Percentiles rank a stretch among this genome's conserved stretches.
Evolutionary conservation across 331 rosid genomes (phyloP).

Genomic region (Spiraea crenata): DNA sequence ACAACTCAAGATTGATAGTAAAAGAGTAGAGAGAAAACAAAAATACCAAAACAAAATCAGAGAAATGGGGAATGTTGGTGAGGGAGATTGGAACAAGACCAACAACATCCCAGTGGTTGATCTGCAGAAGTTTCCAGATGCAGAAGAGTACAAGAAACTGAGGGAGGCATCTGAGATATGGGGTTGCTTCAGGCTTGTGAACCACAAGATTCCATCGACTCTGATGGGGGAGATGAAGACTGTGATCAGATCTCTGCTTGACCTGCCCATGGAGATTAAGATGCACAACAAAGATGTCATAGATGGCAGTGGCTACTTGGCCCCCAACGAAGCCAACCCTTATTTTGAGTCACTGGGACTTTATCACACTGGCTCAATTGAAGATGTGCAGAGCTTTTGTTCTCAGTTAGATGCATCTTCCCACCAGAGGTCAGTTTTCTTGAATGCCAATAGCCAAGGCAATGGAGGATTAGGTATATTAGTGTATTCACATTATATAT

Average conservation of each 20-base stretch:
- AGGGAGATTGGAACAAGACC: not conserved
- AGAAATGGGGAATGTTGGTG: not conserved
- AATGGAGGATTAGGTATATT: no score
- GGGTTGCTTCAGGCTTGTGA: constrained; percentile 63
- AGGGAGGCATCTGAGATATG: constrained; percentile 56
- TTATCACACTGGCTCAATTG: constrained; percentile 44
- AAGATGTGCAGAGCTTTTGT: constrained; percentile 43
- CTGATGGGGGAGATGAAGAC: constrained; percentile 54
- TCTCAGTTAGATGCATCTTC: constrained; percentile 43
- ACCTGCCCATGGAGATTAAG: constrained; percentile 58
- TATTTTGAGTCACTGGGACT: constrained; percentile 53
- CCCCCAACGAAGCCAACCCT: constrained; percentile 43
- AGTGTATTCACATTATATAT: no score
- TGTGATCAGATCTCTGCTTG: constrained; percentile 38
- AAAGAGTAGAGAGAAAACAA: not conserved
- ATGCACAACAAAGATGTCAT: constrained; percentile 38
- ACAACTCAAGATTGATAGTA: not conserved
- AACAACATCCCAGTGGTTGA: constrained; percentile 41
- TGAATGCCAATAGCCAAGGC: no score
- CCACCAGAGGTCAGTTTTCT: constrained; percentile 38
- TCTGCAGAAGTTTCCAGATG: constrained; percentile 27
- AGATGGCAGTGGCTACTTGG: constrained; percentile 50
- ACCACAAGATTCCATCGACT: constrained; percentile 36
- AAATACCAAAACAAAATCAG: not conserved
- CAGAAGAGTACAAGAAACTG: constrained; percentile 34